Base-by-base conservation (phyloP, 1,284 basidiomycete species). In the Ceratobasidium theobromae region DNA sequence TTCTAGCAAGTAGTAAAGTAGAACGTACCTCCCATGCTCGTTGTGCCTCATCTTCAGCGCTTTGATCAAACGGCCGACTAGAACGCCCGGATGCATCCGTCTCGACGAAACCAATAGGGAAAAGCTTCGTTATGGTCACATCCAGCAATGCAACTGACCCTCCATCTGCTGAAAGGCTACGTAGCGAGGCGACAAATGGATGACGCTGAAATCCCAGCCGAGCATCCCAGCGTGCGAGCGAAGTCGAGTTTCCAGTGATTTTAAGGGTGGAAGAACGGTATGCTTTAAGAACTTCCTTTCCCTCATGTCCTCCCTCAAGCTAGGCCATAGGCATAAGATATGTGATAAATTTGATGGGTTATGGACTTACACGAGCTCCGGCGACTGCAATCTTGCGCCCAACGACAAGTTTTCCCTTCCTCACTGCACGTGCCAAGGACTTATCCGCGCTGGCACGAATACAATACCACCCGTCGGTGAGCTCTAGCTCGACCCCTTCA, bases 401-500 rank as follows among this genome's bases (percentile, higher is more conserved):
- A 0, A 90, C 78, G 27, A 79, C 78, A 51, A 99, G 82, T 48
- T 82, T 80, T 0, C 89, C 86, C 21, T 81, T 82, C 40, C 78
- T 77, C 4, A 91, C 79, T 0, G 93, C 96, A 25, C 87, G 81
- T 1, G 80, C 80, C 8, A 99, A 78, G 1, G 88, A 83, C 12
- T 80, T 78, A 75, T 98, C 95, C 4, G 93, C 79, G 41, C 81
- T 80, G 0, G 93, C 89, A 11, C 87, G 84, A 12, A 99, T 81
- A 33, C 86, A 80, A 73, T 99, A 99, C 97, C 96, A 99, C 8
- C 96, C 96, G 73, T 99, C 97, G 0, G 93, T 95, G 12, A 99
- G 79, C 75, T 97, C 95, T 4, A 75, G 71, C 16, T 75, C 65
- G 1, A 78, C 79, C 18, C 83, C 78, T 0, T 83, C 79, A 72